A percentile compares a stretch with the other conserved stretches of the same genome.
These are phyloP conservation scores for Stramenopiles sp. DNA, from an alignment of 352 stramenopile species.

Conservation along the genomic window DNA sequence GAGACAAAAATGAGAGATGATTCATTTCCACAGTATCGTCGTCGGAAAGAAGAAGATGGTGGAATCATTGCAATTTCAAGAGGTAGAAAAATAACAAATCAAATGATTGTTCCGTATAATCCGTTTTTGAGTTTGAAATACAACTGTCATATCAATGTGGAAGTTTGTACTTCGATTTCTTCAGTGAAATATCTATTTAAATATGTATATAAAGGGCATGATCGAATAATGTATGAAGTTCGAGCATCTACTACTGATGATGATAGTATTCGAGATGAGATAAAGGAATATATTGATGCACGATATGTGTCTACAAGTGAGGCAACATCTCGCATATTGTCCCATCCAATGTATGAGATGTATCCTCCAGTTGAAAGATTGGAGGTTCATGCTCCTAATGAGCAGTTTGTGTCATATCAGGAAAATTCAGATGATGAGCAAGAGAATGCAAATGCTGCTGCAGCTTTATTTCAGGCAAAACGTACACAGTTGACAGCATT, in stretches of 20 bases:
- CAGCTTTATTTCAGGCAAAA: no score
- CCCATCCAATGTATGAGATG: slow-evolving; percentile 15
- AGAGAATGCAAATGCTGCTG: slow-evolving; percentile 7
- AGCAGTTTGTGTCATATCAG: slow-evolving; percentile 6
- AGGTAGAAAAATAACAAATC: slow-evolving; percentile 13
- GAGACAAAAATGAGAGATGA: slow-evolving; percentile 9
- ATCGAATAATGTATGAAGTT: slow-evolving; percentile 16
- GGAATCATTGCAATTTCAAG: slow-evolving; percentile 12
- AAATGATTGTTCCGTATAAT: slow-evolving; percentile 26
- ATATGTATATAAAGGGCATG: slow-evolving; percentile 25
- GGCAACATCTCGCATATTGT: slow-evolving; percentile 15
- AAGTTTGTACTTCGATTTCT: slow-evolving; percentile 18
- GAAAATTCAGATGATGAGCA: not conserved
- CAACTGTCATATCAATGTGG: slow-evolving; percentile 25
- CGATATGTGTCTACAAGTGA: slow-evolving; percentile 19
- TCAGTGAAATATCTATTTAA: slow-evolving; percentile 26
- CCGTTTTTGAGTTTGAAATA: slow-evolving; percentile 22
- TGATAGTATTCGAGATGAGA: slow-evolving; percentile 15
- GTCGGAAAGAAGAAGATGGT: slow-evolving; percentile 9
- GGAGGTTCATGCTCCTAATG: slow-evolving; percentile 10
- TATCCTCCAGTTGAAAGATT: slow-evolving; percentile 14
- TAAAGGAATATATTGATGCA: slow-evolving; percentile 14
- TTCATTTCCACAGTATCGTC: slow-evolving; percentile 6
- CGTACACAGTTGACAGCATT: slow-evolving; percentile 13
- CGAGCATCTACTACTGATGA: not conserved